Percentiles rank a stretch among this genome's conserved stretches.
Conservation (phyloP, 2,329 filamentous ascomycete species). For the Esteya vermicola region DNA sequence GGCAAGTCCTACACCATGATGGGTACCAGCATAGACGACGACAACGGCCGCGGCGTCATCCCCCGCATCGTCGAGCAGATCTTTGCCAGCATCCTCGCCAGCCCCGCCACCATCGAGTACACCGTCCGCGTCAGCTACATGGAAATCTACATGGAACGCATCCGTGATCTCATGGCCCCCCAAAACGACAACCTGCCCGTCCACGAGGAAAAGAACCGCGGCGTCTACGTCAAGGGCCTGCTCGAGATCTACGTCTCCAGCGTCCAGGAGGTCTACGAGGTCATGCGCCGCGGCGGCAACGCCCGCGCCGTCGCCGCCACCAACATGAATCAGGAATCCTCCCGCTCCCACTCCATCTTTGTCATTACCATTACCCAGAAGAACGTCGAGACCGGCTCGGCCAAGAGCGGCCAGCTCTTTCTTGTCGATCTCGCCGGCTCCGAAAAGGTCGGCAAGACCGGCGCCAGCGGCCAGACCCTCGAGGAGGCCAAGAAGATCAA, state of each 20-base stretch:
- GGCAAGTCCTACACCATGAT: conserved; percentile 99
- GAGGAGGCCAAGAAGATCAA: conserved; percentile 99
- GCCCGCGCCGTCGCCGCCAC: conserved; percentile 87
- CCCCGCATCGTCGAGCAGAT: conserved; percentile 96
- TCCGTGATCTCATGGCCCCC: conserved; percentile 81
- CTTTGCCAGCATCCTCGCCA: conserved; percentile 85
- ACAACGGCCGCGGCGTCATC: conserved; percentile 80
- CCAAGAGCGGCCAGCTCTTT: conserved; percentile 93
- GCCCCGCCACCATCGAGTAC: conserved; percentile 89
- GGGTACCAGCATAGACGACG: conserved; percentile 87
- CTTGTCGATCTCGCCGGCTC: conserved; percentile 95
- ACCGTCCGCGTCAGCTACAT: conserved; percentile 98
- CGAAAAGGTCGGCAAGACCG: conserved; percentile 97
- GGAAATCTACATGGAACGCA: conserved; percentile 99
- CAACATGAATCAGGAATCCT: conserved; percentile 99
- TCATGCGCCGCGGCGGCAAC: conserved; percentile 84
- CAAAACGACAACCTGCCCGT: conserved; percentile 93
- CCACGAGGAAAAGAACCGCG: conserved; percentile 94
- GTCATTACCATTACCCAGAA: conserved; percentile 95
- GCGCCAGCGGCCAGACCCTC: conserved; percentile 88
- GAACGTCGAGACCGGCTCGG: conserved; percentile 89
- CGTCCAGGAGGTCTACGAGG: conserved; percentile 90
- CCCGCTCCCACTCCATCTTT: conserved; percentile 95
- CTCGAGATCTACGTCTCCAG: conserved; percentile 92
- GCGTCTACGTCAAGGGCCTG: conserved; percentile 92